phyloP scores from a whole-genome alignment of 371 early-diverging fungal genomes.

The Chytridium lagenaria region DNA sequence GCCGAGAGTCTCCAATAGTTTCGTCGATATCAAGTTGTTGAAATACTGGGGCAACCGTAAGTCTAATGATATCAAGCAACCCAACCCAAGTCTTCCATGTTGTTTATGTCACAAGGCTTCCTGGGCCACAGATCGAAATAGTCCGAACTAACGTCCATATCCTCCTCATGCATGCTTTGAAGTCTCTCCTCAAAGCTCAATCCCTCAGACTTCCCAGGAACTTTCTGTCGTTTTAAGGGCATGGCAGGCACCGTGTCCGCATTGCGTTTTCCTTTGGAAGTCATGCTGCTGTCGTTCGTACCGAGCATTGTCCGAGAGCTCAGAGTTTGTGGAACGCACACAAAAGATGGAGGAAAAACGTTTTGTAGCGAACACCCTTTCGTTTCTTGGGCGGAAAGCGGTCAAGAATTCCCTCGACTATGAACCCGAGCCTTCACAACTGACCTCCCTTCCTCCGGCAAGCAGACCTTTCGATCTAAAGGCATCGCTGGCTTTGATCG shows the following conservation, averaged over 20 bases:
- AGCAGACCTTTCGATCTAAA: conserved; percentile 23
- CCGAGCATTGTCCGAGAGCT: conserved; percentile 1
- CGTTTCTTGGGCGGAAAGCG: conserved; percentile 6
- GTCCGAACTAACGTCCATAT: conserved; percentile 11
- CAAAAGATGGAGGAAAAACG: conserved; percentile 1
- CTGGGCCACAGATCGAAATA: conserved; percentile 36
- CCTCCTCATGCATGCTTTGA: conserved; percentile 9
- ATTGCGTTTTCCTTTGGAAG: background rate
- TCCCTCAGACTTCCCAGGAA: background rate
- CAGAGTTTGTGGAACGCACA: background rate
- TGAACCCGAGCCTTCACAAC: background rate
- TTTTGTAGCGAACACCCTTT: background rate
- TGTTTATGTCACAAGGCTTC: background rate
- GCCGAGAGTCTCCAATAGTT: conserved; percentile 28
- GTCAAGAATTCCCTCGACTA: conserved; percentile 2
- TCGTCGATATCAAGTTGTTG: conserved; percentile 96
- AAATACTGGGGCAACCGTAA: conserved; percentile 67
- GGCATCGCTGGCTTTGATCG: conserved; percentile 1
- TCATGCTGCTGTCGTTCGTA: background rate
- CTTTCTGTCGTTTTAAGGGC: conserved; percentile 3
- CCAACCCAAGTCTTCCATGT: conserved; percentile 24
- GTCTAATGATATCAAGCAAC: background rate
- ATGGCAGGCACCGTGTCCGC: background rate
- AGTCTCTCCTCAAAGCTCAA: background rate
- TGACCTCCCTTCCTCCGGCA: background rate